phyloP scores from a whole-genome alignment of 2,329 filamentous ascomycete species.

The Paramyrothecium roridum region DNA sequence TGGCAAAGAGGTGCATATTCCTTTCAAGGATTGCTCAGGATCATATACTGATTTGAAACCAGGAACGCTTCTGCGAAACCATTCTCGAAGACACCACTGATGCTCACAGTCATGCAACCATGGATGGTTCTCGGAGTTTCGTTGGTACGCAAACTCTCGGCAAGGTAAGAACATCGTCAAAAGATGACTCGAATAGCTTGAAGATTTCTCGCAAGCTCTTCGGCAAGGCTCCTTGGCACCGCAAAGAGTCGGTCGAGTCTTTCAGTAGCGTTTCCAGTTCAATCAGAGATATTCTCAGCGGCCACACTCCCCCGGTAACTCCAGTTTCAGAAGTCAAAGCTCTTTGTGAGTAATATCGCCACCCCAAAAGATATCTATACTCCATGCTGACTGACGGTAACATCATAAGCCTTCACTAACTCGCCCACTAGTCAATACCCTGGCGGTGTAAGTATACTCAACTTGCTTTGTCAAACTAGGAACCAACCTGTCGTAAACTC shows the following conservation, averaged over 20 bases:
- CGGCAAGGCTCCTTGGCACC: conserved; percentile 35
- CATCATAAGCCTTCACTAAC: conserved; percentile 8
- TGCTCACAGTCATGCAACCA: conserved; percentile 2
- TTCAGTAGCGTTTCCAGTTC: conserved; percentile 38
- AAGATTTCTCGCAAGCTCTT: conserved; percentile 34
- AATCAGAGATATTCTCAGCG: conserved; percentile 34
- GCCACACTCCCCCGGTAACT: conserved; percentile 27
- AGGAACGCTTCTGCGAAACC: conserved; percentile 8
- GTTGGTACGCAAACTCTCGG: conserved; percentile 12
- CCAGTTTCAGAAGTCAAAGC: conserved; percentile 14
- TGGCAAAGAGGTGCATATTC: conserved; percentile 9
- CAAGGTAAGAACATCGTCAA: conserved; percentile 23
- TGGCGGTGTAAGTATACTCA: conserved; percentile 24
- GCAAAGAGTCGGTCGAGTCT: conserved; percentile 34
- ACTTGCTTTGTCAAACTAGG: not conserved
- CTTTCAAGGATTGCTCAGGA: not conserved
- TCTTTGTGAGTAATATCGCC: not conserved
- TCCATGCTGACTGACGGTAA: not conserved
- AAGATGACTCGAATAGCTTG: conserved; percentile 22
- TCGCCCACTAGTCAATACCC: conserved; percentile 23
- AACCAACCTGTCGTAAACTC: conserved; percentile 1
- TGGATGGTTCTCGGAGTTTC: conserved; percentile 11
- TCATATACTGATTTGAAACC: not conserved
- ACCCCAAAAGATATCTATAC: not conserved
- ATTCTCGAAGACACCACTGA: conserved; percentile 11